Evolutionary conservation across 495 filamentous ascomycete genomes (phyloP).

Genomic region (Letharia lupina): DNA sequence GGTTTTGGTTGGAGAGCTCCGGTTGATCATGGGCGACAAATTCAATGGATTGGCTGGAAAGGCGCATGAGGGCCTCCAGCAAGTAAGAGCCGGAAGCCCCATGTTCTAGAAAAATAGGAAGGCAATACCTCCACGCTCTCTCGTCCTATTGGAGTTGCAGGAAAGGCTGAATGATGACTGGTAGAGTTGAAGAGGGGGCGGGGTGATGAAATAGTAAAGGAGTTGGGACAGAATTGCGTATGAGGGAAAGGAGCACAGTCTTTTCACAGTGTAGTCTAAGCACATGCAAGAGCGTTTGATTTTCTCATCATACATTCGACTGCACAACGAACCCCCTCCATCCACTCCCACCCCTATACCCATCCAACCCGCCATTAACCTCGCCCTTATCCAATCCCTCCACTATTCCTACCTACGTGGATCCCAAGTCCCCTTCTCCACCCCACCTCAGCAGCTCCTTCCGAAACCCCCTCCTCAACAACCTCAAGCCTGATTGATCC

Average conservation of each 20-base stretch:
- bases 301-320: neutral
- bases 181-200: neutral
- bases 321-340: neutral
- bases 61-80: constrained; percentile 12
- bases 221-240: neutral
- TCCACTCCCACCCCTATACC: neutral
- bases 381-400: neutral
- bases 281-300: neutral
- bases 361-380: neutral
- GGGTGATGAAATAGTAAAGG: neutral
- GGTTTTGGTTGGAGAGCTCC: constrained; percentile 33
- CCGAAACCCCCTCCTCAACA: too few species aligned
- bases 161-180: neutral
- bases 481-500: too few species aligned
- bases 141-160: neutral
- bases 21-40: constrained; percentile 29
- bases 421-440: neutral
- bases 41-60: constrained; percentile 16
- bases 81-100: neutral
- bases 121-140: neutral
- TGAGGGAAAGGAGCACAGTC: neutral
- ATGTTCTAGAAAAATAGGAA: neutral
- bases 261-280: neutral
- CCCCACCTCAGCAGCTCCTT: neutral
- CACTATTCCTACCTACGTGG: too few species aligned